Percentiles rank a stretch among this genome's conserved stretches.
phyloP scores from a whole-genome alignment of 345 rosid species.

The Citrus trifoliata region DNA sequence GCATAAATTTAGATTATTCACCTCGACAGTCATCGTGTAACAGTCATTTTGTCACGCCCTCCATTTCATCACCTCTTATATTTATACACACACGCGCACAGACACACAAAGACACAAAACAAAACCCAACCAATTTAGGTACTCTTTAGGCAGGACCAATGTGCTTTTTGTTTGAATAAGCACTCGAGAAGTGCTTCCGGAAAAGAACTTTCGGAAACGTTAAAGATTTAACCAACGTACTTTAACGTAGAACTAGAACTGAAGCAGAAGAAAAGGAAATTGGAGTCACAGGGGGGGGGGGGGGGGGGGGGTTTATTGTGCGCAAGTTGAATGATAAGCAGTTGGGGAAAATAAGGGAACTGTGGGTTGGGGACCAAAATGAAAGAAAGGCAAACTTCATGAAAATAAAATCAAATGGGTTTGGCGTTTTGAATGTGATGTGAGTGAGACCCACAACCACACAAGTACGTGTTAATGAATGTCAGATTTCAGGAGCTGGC shows the following conservation, averaged over 20 bases:
- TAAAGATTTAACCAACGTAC: not conserved
- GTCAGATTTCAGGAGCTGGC: slow-evolving; percentile 35
- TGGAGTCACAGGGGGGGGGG: not conserved
- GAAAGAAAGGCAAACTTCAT: not conserved
- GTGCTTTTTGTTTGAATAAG: not conserved
- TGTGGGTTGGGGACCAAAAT: slow-evolving; percentile 11
- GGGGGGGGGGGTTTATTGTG: too few species aligned
- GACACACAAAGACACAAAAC: too few species aligned
- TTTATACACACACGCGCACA: too few species aligned
- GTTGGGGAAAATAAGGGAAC: not conserved
- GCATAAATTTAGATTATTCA: not conserved
- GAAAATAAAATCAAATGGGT: not conserved
- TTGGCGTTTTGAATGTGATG: not conserved
- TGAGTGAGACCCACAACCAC: slow-evolving; percentile 3
- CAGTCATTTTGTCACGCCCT: not conserved
- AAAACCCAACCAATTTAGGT: not conserved
- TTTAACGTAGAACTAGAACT: not conserved
- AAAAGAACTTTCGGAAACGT: too few species aligned
- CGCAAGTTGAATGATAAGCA: not conserved
- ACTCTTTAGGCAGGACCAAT: too few species aligned
- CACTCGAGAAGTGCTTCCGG: too few species aligned
- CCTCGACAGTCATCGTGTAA: not conserved
- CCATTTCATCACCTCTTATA: not conserved
- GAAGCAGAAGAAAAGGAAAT: not conserved
- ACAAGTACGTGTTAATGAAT: not conserved